These are phyloP conservation scores for Trichoderma sp. DNA, from an alignment of 2,329 filamentous ascomycete species.

Conservation along the genomic window DNA sequence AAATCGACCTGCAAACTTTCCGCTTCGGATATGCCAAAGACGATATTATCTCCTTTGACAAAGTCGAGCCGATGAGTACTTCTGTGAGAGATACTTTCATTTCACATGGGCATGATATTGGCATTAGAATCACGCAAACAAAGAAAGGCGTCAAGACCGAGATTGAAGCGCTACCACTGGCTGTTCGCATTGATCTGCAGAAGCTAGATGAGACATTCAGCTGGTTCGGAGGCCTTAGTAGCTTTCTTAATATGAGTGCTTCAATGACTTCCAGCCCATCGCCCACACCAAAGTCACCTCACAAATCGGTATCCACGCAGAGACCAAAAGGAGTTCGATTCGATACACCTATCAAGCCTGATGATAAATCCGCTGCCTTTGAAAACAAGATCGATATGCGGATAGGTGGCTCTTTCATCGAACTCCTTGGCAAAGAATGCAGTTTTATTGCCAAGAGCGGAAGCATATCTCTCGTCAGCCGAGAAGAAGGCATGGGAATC, in stretches of 20 bases:
- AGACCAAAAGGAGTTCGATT: conserved; percentile 63
- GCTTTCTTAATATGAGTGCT: conserved; percentile 83
- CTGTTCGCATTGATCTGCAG: conserved; percentile 75
- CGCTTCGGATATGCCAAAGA: conserved; percentile 65
- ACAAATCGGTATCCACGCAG: conserved; percentile 44
- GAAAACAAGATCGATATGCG: conserved; percentile 75
- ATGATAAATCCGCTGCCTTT: conserved; percentile 51
- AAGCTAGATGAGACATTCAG: conserved; percentile 83
- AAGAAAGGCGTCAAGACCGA: conserved; percentile 57
- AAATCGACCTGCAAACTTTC: conserved; percentile 59
- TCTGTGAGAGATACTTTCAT: conserved; percentile 64
- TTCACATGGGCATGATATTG: conserved; percentile 61
- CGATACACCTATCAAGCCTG: conserved; percentile 55
- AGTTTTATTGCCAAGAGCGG: conserved; percentile 75
- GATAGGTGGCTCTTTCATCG: conserved; percentile 74
- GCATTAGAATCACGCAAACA: conserved; percentile 55
- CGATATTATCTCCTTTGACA: conserved; percentile 67
- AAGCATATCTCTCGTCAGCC: conserved; percentile 78
- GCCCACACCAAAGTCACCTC: conserved; percentile 41
- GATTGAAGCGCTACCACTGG: conserved; percentile 75
- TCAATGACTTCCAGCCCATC: conserved; percentile 79
- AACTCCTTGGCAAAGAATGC: conserved; percentile 78
- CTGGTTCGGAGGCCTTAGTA: conserved; percentile 89
- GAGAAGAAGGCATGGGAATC: conserved; percentile 71
- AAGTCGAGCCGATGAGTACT: conserved; percentile 58